phyloP scores from a whole-genome alignment of 1,284 basidiomycete species.

The Tilletia setariae region DNA sequence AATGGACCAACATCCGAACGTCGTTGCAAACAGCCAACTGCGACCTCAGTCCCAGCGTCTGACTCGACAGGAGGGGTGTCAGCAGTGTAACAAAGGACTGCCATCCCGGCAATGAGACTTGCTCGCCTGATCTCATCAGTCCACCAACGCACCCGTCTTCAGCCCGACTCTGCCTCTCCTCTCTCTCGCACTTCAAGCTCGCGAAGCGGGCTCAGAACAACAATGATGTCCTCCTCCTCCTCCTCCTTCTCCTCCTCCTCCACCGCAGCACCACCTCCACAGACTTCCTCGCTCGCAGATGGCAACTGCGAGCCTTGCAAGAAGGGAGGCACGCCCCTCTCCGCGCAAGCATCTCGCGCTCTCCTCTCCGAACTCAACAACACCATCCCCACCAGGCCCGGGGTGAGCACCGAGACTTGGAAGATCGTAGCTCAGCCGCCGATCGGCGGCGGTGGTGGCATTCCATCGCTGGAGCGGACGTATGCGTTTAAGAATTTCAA shows the following conservation, averaged over 20 bases:
- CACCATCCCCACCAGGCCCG: neutral
- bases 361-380: slow-evolving; percentile 1
- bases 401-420: neutral
- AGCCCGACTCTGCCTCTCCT: neutral
- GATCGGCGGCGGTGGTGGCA: neutral
- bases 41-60: too few species aligned
- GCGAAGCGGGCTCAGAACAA: too few species aligned
- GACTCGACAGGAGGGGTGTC: too few species aligned
- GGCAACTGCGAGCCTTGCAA: slow-evolving; percentile 10
- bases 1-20: too few species aligned
- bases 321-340: slow-evolving; percentile 10
- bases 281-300: neutral
- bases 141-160: too few species aligned
- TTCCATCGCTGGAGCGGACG: slow-evolving; percentile 31
- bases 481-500: slow-evolving; percentile 46
- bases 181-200: neutral
- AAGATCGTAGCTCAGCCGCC: neutral
- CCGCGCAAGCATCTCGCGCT: neutral
- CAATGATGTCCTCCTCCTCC: neutral
- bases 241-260: neutral
- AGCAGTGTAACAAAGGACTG: too few species aligned
- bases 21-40: too few species aligned
- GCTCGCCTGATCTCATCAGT: too few species aligned
- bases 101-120: too few species aligned
- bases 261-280: neutral